phyloP scores from a whole-genome alignment of 176 grass and related monocot species.

The Thalia dealbata region DNA sequence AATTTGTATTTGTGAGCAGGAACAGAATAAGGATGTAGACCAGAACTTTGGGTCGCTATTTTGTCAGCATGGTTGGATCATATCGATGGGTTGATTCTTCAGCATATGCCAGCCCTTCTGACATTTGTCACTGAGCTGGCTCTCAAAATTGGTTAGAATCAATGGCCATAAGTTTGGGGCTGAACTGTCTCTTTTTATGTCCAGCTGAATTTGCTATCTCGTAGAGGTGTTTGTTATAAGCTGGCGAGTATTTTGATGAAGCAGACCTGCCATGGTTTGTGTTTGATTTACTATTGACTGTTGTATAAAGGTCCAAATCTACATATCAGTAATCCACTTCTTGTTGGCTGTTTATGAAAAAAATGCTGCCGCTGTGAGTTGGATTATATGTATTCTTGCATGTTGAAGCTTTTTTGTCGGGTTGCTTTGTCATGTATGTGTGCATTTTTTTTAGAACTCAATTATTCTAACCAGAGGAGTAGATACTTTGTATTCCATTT shows the following conservation, averaged over 20 bases:
- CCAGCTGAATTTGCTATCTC: no score
- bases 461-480: no score
- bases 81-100: neutral
- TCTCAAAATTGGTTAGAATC: neutral
- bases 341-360: neutral
- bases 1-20: neutral
- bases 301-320: neutral
- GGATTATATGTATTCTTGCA: neutral
- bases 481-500: no score
- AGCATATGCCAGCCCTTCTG: neutral
- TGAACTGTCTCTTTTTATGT: neutral
- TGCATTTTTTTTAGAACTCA: no score
- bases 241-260: neutral
- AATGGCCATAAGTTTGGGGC: no score
- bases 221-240: no score
- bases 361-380: neutral
- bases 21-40: neutral
- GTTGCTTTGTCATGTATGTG: neutral
- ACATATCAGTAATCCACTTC: no score
- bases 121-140: no score
- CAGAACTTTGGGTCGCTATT: neutral
- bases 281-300: neutral
- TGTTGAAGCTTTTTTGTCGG: neutral
- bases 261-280: neutral
- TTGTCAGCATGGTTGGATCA: neutral